A percentile compares a stretch with the other conserved stretches of the same genome.
Conservation (phyloP, 1,139 yeast genomes). For the Spathaspora sp. region DNA sequence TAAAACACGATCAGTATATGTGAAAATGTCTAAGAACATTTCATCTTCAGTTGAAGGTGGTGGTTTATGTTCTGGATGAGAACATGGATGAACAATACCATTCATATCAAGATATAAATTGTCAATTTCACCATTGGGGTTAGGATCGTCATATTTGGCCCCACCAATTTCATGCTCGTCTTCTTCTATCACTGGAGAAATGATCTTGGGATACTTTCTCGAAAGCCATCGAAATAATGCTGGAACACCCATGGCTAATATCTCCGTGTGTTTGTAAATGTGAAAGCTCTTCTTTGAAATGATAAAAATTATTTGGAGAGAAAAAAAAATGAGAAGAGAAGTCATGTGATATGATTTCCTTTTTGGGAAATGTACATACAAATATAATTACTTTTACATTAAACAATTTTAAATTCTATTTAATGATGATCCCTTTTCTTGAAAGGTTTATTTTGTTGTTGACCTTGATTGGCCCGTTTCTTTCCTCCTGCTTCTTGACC, state of each 20-base stretch:
- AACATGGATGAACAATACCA: slow-evolving; percentile 96
- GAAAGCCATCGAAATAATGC: slow-evolving; percentile 98
- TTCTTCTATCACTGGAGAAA: slow-evolving; percentile 85
- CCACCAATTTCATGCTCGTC: slow-evolving; percentile 42
- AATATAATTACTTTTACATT: neutral
- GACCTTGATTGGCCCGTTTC: slow-evolving; percentile 14
- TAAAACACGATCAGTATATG: slow-evolving; percentile 83
- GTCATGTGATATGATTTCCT: neutral
- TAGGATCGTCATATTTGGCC: slow-evolving; percentile 72
- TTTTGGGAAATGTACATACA: neutral
- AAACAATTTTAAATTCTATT: slow-evolving; percentile 15
- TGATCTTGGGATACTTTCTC: slow-evolving; percentile 88
- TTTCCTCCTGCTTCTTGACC: slow-evolving; percentile 6
- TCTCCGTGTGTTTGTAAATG: neutral
- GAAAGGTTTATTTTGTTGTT: slow-evolving; percentile 16
- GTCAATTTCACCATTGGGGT: slow-evolving; percentile 95
- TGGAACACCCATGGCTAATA: slow-evolving; percentile 71
- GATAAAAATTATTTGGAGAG: neutral
- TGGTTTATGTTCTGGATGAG: slow-evolving; percentile 93
- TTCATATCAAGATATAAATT: slow-evolving; percentile 93
- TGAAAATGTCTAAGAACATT: slow-evolving; percentile 88
- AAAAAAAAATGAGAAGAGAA: slow-evolving; percentile 1
- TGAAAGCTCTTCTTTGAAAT: neutral
- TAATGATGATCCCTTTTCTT: slow-evolving; percentile 11
- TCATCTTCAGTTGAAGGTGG: slow-evolving; percentile 94